Base-by-base conservation (phyloP, 441 rosid species). In the Breynia disticha region DNA sequence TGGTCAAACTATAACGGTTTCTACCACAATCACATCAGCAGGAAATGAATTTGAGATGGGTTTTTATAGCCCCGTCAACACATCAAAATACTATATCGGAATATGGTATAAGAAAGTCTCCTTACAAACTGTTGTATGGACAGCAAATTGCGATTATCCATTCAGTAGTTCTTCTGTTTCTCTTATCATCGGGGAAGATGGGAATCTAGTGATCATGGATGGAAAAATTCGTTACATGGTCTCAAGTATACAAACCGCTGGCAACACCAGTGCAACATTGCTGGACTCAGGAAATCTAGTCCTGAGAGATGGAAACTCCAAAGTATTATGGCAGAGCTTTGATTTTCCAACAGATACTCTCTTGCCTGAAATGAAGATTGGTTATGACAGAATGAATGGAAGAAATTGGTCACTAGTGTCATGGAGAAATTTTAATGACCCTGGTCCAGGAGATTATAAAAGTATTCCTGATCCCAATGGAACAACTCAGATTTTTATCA, bases 241-340 rank as follows among this genome's bases (percentile, higher is more conserved):
- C 15, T 9, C 14, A 9, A 39, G 15, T 39, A 14, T 39, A 39
- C 11, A 1, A 39, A 14, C 43, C 43, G 11, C 12, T 13, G 11
- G 15, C 43, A 39, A 39, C 15, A 39, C 43, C 11, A 39, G 43
- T 8, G 43, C 43, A 2, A 39, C 43, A 14, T 14, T 39, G 15
- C 48, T 9, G 18, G 73, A 64, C 21, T 11, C 38, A 10, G 76
- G 76, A 18, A 72, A 72, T 55, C 45, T 72, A 19, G 65, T 55
- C 49, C 11, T 72, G 59, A 61, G 48, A 45, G 61, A 57, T 16
- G 61, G 44, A 19, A 39, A 57, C 14, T 55, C 67, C 10, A 35
- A 32, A 7, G 8, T 19, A 7, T 19, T 71, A 11, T 72, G 76
- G 73, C 65, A 67, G 54, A 72, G 76, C 57, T 72, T 72, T 57